These are phyloP conservation scores for Rhodamnia rubescens DNA, from an alignment of 345 rosid genomes.

Conservation along the genomic window DNA sequence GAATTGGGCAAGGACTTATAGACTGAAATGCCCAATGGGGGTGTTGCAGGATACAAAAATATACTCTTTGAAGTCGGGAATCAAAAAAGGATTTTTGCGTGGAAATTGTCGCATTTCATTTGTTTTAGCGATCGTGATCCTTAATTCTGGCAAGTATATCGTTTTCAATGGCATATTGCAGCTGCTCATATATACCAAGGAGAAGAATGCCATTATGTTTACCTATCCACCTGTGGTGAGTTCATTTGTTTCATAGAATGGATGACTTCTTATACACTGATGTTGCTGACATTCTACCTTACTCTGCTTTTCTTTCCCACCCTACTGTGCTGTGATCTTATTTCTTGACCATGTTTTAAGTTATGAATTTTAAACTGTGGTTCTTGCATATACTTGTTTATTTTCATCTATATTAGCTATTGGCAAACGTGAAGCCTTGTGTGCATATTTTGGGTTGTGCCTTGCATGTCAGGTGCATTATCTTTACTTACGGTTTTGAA, in stretches of 20 bases:
- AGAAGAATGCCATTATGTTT: slow-evolving; percentile 83
- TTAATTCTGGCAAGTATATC: slow-evolving; percentile 86
- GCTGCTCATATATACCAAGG: slow-evolving; percentile 74
- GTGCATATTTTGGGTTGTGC: not conserved
- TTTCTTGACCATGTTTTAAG: not conserved
- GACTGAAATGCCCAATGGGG: not conserved
- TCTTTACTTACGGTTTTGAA: not conserved
- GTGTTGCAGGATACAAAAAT: not conserved
- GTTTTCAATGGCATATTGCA: slow-evolving; percentile 75
- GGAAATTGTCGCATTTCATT: not conserved
- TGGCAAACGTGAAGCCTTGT: not conserved
- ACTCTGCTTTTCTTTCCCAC: not conserved
- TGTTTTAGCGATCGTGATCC: slow-evolving; percentile 10
- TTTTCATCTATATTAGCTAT: not conserved
- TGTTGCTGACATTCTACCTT: not conserved
- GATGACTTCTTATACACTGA: not conserved
- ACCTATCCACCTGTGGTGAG: slow-evolving; percentile 87
- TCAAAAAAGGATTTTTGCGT: not conserved
- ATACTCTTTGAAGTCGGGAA: not conserved
- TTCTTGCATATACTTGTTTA: not conserved
- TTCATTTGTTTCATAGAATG: not conserved
- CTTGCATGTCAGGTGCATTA: not conserved
- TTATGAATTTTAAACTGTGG: not conserved
- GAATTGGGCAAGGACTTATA: not conserved
- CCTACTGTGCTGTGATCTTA: not conserved